Percentiles rank a stretch among this genome's conserved stretches.
Evolutionary conservation across 2,329 filamentous ascomycete genomes (phyloP).

Genomic region (Cladosporium sp.): DNA sequence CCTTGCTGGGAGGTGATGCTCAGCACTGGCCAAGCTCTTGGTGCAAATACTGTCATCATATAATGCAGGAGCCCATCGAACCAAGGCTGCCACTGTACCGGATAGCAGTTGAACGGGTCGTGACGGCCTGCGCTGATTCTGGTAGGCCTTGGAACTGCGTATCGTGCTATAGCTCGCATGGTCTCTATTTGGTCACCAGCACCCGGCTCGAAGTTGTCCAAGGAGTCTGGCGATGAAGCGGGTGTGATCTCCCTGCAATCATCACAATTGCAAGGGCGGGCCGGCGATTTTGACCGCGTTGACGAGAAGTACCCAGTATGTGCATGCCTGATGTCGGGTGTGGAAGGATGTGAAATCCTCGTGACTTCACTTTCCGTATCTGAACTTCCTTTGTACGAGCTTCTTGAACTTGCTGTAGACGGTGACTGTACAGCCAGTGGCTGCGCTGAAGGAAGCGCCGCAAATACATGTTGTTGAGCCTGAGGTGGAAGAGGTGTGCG

Average conservation of each 20-base stretch:
- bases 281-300: neutral
- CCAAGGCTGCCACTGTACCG: conserved; percentile 28
- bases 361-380: neutral
- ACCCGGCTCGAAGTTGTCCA: neutral
- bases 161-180: neutral
- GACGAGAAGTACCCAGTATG: neutral
- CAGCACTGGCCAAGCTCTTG: conserved; percentile 31
- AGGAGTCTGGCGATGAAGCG: neutral
- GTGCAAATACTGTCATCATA: conserved; percentile 33
- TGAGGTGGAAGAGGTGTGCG: neutral
- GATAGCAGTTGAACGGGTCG: conserved; percentile 29
- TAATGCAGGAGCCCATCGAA: conserved; percentile 30
- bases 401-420: neutral
- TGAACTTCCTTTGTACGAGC: neutral
- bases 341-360: neutral
- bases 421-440: neutral
- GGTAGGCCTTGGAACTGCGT: neutral
- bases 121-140: conserved; percentile 6
- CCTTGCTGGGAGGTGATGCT: conserved; percentile 28
- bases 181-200: neutral
- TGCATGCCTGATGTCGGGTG: neutral
- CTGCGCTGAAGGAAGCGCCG: neutral
- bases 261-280: neutral
- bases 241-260: neutral
- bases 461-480: neutral